These are phyloP conservation scores for Beauveria bassiana DNA, from an alignment of 2,329 filamentous ascomycete species.

Conservation along the genomic window DNA sequence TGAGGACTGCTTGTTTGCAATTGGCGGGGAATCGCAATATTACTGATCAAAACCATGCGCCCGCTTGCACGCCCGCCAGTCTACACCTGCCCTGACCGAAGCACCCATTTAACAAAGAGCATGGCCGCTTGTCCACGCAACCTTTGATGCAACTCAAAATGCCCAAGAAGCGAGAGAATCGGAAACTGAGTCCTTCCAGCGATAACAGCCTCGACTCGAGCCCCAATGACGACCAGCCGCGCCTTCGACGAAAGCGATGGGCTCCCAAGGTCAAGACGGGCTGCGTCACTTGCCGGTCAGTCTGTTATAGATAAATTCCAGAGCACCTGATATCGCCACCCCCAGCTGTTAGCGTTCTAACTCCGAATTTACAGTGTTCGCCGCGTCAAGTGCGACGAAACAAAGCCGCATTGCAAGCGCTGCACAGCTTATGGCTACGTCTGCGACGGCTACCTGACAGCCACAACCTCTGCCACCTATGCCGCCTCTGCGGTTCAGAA, in stretches of 20 bases:
- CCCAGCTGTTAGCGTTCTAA: not conserved
- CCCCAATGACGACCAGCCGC: not conserved
- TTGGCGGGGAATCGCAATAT: too few relatives aligned
- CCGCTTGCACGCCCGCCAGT: too few relatives aligned
- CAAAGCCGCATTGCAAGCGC: constrained; percentile 2
- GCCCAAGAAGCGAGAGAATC: not conserved
- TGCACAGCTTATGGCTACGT: constrained; percentile 3
- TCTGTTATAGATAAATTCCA: not conserved
- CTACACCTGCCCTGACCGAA: not conserved
- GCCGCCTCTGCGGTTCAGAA: not conserved
- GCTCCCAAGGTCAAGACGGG: constrained; percentile 8
- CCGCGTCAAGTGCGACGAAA: constrained; percentile 4
- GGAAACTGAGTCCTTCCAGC: not conserved
- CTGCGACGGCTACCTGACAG: not conserved
- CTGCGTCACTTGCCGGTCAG: constrained; percentile 3
- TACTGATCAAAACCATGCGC: too few relatives aligned
- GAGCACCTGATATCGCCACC: too few relatives aligned
- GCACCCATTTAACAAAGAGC: too few relatives aligned
- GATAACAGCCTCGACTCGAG: not conserved
- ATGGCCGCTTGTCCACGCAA: not conserved
- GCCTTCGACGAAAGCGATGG: constrained; percentile 1
- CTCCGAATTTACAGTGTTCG: not conserved
- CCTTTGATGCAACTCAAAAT: not conserved
- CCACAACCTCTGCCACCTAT: not conserved
- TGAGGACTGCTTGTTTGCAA: too few relatives aligned